These are phyloP conservation scores for Rosa lucieae DNA, from an alignment of 306 rosid species.

Conservation along the genomic window DNA sequence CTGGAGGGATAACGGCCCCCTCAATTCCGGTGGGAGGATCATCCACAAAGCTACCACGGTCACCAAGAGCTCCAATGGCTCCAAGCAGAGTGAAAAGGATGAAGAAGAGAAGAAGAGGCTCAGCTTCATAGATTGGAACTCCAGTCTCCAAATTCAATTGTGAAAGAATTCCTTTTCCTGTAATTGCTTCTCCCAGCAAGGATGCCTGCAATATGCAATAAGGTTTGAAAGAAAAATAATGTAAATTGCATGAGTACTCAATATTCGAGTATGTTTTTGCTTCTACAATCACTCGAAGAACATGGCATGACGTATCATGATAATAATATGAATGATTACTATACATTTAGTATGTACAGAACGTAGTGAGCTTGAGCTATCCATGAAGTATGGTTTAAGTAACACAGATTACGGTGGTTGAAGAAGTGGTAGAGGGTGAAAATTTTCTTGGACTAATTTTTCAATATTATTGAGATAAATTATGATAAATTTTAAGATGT, in stretches of 20 bases:
- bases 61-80: conserved; percentile 98
- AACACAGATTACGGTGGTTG: background rate
- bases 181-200: conserved; percentile 76
- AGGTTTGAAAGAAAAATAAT: background rate
- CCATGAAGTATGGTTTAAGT: background rate
- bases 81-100: conserved; percentile 92
- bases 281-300: background rate
- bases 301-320: background rate
- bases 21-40: conserved; percentile 61
- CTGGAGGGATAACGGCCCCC: conserved; percentile 68
- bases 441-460: background rate
- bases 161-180: conserved; percentile 92
- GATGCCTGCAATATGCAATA: conserved; percentile 62
- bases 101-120: conserved; percentile 94
- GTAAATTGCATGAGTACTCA: background rate
- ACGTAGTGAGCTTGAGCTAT: background rate
- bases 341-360: background rate
- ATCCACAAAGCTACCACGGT: conserved; percentile 86
- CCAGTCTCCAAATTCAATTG: conserved; percentile 94
- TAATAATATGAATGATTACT: background rate
- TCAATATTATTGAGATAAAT: background rate
- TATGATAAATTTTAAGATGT: background rate
- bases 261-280: background rate
- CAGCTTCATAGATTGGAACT: conserved; percentile 91
- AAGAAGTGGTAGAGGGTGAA: background rate